Percentiles rank a stretch among this genome's conserved stretches.
These are phyloP conservation scores for Triglochin maritima DNA, from an alignment of 106 monocot species.

Conservation along the genomic window DNA sequence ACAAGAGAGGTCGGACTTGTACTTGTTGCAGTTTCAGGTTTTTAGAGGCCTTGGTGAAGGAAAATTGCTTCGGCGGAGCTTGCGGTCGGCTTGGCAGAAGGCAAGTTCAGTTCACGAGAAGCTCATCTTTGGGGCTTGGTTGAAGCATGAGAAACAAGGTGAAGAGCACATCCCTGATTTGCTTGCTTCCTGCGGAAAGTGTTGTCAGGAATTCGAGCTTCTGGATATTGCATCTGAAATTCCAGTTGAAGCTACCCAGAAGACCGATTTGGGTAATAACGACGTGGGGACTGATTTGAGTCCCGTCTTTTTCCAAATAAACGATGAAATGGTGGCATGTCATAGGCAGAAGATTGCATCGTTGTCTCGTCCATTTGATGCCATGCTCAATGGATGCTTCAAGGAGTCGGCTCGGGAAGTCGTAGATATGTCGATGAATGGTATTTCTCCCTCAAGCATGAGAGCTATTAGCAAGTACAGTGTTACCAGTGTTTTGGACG, in stretches of 20 bases:
- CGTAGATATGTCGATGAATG: slow-evolving; percentile 85
- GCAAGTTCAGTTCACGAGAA: slow-evolving; percentile 65
- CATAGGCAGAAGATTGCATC: slow-evolving; percentile 67
- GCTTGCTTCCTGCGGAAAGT: slow-evolving; percentile 76
- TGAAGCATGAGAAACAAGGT: slow-evolving; percentile 77
- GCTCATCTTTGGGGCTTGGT: slow-evolving; percentile 73
- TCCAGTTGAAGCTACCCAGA: slow-evolving; percentile 11
- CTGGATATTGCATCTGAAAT: slow-evolving; percentile 60
- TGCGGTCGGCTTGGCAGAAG: slow-evolving; percentile 62
- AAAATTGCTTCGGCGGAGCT: slow-evolving; percentile 80
- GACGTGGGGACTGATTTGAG: slow-evolving; percentile 6
- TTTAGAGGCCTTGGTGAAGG: slow-evolving; percentile 83
- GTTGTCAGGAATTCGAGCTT: slow-evolving; percentile 42
- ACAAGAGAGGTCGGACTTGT: slow-evolving; percentile 47
- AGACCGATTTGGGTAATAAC: slow-evolving; percentile 1
- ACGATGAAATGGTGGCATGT: slow-evolving; percentile 52
- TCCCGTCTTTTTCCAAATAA: slow-evolving; percentile 51
- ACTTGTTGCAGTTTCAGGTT: slow-evolving; percentile 85
- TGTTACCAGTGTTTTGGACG: slow-evolving; percentile 21
- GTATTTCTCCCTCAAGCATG: slow-evolving; percentile 69
- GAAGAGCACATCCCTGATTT: slow-evolving; percentile 82
- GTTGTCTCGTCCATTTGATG: slow-evolving; percentile 66
- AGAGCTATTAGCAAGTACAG: slow-evolving; percentile 54
- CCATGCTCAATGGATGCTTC: slow-evolving; percentile 95
- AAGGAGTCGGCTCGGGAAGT: slow-evolving; percentile 67